phyloP scores from a whole-genome alignment of 73 alveolate species.

The Paramecium primaurelia region DNA sequence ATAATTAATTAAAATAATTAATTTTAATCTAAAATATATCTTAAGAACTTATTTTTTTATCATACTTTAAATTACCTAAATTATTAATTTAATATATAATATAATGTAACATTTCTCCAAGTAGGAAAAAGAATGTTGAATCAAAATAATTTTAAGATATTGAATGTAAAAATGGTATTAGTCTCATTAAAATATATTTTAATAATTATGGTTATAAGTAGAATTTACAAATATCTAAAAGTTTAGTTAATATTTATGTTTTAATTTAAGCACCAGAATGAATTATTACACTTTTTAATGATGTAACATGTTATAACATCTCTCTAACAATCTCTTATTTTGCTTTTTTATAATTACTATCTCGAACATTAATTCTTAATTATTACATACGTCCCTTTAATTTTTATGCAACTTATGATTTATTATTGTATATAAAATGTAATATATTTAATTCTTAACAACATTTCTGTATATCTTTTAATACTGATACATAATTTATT shows the following conservation, averaged over 20 bases:
- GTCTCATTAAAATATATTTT: constrained; percentile 36
- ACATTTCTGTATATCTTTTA: constrained; percentile 21
- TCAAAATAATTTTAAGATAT: constrained; percentile 50
- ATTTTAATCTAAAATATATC: constrained; percentile 56
- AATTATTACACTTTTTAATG: constrained; percentile 15
- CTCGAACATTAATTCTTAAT: neutral
- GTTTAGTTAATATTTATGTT: constrained; percentile 11
- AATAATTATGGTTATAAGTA: constrained; percentile 42
- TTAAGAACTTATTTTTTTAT: constrained; percentile 39
- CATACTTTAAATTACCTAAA: constrained; percentile 47
- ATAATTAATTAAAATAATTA: constrained; percentile 15
- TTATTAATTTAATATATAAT: constrained; percentile 49
- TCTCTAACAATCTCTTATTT: constrained; percentile 33
- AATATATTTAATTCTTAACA: constrained; percentile 33
- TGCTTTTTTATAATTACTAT: neutral
- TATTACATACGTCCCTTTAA: neutral
- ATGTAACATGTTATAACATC: constrained; percentile 45
- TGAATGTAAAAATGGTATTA: constrained; percentile 58
- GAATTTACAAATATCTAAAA: constrained; percentile 48
- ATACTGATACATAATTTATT: neutral
- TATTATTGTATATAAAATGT: neutral
- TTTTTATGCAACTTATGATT: neutral
- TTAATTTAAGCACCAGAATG: constrained; percentile 36
- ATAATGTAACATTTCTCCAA: constrained; percentile 58
- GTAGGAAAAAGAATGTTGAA: constrained; percentile 48